A percentile compares a stretch with the other conserved stretches of the same genome.
These are phyloP conservation scores for Hyaloscypha bicolor DNA, from an alignment of 495 filamentous ascomycete genomes.

Conservation along the genomic window DNA sequence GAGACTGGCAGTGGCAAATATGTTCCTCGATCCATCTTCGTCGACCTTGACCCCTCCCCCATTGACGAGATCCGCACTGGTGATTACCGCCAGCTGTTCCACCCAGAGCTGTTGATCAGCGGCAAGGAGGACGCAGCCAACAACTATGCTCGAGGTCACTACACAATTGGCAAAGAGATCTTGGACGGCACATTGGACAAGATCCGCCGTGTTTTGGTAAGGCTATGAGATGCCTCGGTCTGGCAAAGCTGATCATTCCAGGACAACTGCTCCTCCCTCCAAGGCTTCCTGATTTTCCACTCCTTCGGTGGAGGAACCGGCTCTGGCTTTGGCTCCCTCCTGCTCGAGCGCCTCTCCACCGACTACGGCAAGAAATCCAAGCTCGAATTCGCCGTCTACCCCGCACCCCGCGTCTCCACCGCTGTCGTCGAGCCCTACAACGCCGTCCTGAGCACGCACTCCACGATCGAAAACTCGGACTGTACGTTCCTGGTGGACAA, in stretches of 20 bases:
- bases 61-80: conserved; percentile 92
- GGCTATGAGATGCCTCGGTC: conserved; percentile 30
- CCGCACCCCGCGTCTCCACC: conserved; percentile 81
- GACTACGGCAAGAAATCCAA: conserved; percentile 96
- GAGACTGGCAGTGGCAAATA: conserved; percentile 87
- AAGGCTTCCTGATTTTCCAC: conserved; percentile 93
- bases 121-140: conserved; percentile 95
- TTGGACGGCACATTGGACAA: conserved; percentile 82
- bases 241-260: conserved; percentile 48
- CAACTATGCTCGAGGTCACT: conserved; percentile 94
- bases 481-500: conserved; percentile 94
- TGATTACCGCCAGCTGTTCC: conserved; percentile 81
- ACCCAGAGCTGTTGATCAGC: conserved; percentile 84
- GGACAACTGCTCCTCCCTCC: conserved; percentile 91
- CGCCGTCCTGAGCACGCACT: conserved; percentile 87
- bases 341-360: conserved; percentile 83
- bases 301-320: conserved; percentile 93
- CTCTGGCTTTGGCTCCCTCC: conserved; percentile 84
- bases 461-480: conserved; percentile 91
- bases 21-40: conserved; percentile 86
- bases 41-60: conserved; percentile 86
- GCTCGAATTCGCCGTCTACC: conserved; percentile 90
- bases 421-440: conserved; percentile 95
- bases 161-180: conserved; percentile 91
- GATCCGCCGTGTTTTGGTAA: conserved; percentile 68